Evolutionary conservation across 2,329 filamentous ascomycete genomes (phyloP).

Genomic region (Colletotrichum karsti): DNA sequence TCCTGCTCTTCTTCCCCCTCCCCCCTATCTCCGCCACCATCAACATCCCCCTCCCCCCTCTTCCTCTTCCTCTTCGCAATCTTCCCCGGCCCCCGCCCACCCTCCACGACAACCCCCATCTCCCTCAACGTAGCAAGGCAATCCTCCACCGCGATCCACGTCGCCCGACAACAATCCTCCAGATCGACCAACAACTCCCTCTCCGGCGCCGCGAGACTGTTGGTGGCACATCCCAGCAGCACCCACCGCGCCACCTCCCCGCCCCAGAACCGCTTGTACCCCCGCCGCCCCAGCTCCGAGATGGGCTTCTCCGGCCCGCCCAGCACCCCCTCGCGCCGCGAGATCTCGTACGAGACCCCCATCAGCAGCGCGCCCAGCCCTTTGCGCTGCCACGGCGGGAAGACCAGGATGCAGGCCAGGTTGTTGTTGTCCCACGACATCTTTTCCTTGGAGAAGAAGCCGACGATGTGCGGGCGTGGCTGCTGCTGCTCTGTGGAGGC

Average conservation of each 20-base stretch:
- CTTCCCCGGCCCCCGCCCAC: constrained; percentile 55
- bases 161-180: constrained; percentile 76
- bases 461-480: constrained; percentile 70
- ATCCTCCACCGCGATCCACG: constrained; percentile 88
- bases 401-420: constrained; percentile 93
- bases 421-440: constrained; percentile 99
- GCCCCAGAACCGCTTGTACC: constrained; percentile 88
- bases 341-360: constrained; percentile 92
- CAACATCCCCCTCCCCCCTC: too few relatives aligned
- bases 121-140: constrained; percentile 80
- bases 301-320: constrained; percentile 96
- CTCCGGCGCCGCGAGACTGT: not conserved
- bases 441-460: constrained; percentile 99
- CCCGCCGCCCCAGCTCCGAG: constrained; percentile 82
- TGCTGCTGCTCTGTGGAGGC: constrained; percentile 8
- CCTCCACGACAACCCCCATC: constrained; percentile 77
- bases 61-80: constrained; percentile 19
- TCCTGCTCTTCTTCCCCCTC: constrained; percentile 27
- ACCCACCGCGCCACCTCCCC: constrained; percentile 83
- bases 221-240: constrained; percentile 47
- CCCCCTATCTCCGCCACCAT: too few relatives aligned
- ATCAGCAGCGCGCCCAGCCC: constrained; percentile 90
- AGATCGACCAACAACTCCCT: constrained; percentile 65
- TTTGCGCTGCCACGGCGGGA: constrained; percentile 93
- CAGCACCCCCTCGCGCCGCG: constrained; percentile 80